Evolutionary conservation across 768 basidiomycete genomes (phyloP).

Genomic region (Tulasnella sp.): DNA sequence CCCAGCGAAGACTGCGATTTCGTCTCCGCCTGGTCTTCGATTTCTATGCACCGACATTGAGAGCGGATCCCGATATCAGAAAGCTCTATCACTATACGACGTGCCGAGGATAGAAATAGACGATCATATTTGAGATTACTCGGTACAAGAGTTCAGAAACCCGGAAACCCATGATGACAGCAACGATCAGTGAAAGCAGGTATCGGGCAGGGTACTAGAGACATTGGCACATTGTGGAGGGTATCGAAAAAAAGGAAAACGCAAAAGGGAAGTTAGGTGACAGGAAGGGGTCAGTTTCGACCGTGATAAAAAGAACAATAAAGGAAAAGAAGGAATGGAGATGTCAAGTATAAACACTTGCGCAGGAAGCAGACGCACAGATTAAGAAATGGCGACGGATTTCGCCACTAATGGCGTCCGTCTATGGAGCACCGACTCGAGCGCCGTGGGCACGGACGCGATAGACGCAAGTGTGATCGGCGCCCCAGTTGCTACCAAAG

Average conservation of each 20-base stretch:
- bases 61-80: no score
- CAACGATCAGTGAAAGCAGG: background rate
- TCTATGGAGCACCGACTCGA: background rate
- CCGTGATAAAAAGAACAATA: background rate
- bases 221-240: background rate
- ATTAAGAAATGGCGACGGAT: background rate
- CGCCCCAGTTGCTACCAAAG: conserved; percentile 83
- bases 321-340: background rate
- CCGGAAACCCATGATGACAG: background rate
- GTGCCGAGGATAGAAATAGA: no score
- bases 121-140: background rate
- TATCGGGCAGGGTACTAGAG: background rate
- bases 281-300: background rate
- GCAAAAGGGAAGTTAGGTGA: background rate
- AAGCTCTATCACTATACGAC: no score
- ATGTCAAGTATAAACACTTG: background rate
- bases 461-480: conserved; percentile 83
- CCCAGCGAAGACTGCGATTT: background rate
- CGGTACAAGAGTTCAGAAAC: background rate
- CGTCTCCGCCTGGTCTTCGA: no score
- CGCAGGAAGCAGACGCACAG: background rate
- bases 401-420: background rate
- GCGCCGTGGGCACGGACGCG: conserved; percentile 70
- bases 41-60: no score
- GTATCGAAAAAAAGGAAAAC: background rate